Evolutionary conservation across 2,329 filamentous ascomycete genomes (phyloP), one percentile per base, ranked within the genome.

Genomic region (Lachnellula suecica): DNA sequence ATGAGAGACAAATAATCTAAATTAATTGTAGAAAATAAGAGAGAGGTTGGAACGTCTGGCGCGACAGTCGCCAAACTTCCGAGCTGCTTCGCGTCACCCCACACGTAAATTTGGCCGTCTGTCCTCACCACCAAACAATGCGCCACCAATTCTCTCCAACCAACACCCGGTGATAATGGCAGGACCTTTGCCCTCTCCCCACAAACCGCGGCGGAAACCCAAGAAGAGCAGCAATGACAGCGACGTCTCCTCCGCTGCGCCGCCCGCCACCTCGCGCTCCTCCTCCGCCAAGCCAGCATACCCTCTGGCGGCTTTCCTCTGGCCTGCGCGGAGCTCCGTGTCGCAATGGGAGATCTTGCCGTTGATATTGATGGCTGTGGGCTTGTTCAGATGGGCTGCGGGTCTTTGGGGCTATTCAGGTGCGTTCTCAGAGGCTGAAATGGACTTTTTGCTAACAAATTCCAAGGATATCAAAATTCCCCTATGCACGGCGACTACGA

Each of bases 401-500:
- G 88, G 91, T 24, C 77, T 97, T 40, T 97, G 94, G 90, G 91
- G 90, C 52, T 97, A 97, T 70, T 99, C 94, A 63, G 94, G 89
- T 91, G 49, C n/a, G 60, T 53, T 34, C 15, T 44, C 19, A 34
- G 6, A 38, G 35, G 35, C n/a, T n/a, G 41, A 15, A 13, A 43
- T 10, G 17, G 20, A 43, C n/a, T 13, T 7, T 17, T n/a, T 43
- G 40, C 52, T 62, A 54, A 62, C 37, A 22, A 19, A 5, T 42
- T 23, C 35, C 2, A 56, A 91, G 89, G 93, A 51, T 89, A 87
- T 65, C 77, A 87, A 53, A 83, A 82, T 54, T 92, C 92, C 31
- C 94, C 94, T 5, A 91, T 97, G 84, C 89, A 92, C 67, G 94
- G 94, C 60, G 94, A 99, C 71, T 99, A 96, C 72, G 94, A 99